Evolutionary conservation across 805 yeast species (phyloP).

Genomic region (Ogataea glucozyma): DNA sequence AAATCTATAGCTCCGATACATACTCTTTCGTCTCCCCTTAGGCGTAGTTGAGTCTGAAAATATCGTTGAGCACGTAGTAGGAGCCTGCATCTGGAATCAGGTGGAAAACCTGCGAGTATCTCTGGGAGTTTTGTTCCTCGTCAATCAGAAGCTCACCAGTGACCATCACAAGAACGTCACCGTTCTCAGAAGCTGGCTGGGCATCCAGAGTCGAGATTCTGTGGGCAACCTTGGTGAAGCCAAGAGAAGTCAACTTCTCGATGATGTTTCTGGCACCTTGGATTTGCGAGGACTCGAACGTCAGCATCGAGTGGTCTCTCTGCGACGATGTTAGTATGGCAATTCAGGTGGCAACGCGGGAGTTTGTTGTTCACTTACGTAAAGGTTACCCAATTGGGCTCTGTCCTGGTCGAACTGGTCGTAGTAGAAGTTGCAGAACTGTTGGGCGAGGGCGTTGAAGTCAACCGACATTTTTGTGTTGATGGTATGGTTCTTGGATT

Average conservation of each 20-base stretch:
- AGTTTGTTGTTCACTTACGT: conserved; percentile 44
- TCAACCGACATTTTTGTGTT: conserved; percentile 34
- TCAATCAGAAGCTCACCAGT: conserved; percentile 93
- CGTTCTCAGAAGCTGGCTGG: conserved; percentile 92
- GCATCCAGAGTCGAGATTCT: conserved; percentile 95
- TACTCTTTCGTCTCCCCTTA: conserved; percentile 25
- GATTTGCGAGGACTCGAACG: conserved; percentile 90
- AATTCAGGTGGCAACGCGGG: neutral
- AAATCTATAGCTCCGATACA: conserved; percentile 1
- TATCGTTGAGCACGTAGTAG: conserved; percentile 94
- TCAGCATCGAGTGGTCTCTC: conserved; percentile 96
- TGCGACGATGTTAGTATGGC: conserved; percentile 21
- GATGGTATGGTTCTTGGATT: neutral
- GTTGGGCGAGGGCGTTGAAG: conserved; percentile 46
- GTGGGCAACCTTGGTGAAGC: conserved; percentile 91
- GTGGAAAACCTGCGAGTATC: conserved; percentile 97
- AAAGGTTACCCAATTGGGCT: conserved; percentile 85
- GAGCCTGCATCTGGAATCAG: conserved; percentile 89
- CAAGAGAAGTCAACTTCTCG: conserved; percentile 85
- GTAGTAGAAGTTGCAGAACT: conserved; percentile 93
- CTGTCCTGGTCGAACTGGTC: conserved; percentile 93
- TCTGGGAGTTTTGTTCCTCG: conserved; percentile 93
- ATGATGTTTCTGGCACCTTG: conserved; percentile 94
- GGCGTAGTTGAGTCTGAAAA: conserved; percentile 90
- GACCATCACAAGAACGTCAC: conserved; percentile 95